These are phyloP conservation scores for Candolleomyces eurysporus DNA, from an alignment of 768 basidiomycete species.

Conservation along the genomic window DNA sequence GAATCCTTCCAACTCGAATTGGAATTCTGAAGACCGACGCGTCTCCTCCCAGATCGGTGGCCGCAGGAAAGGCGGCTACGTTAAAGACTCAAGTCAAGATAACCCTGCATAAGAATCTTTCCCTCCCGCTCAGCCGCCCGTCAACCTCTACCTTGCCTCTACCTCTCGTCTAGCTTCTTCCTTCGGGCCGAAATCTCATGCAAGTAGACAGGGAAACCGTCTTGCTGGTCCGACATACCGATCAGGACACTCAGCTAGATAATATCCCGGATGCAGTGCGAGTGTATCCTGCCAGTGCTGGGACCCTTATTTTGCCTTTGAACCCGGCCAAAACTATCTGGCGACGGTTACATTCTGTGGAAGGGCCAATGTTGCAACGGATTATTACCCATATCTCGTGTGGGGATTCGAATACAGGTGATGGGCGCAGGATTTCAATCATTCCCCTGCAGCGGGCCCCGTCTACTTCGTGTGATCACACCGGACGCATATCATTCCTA, in stretches of 20 bases:
- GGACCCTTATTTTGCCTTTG: slow-evolving; percentile 75
- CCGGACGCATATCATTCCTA: slow-evolving; percentile 64
- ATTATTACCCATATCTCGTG: slow-evolving; percentile 32
- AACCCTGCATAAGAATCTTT: slow-evolving; percentile 83
- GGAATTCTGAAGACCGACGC: neutral
- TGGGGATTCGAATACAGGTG: slow-evolving; percentile 30
- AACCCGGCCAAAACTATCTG: slow-evolving; percentile 81
- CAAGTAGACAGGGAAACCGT: slow-evolving; percentile 62
- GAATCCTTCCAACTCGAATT: neutral
- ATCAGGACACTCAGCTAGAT: slow-evolving; percentile 54
- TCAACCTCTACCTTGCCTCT: slow-evolving; percentile 55
- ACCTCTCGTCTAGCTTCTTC: slow-evolving; percentile 66
- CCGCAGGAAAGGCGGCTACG: slow-evolving; percentile 61
- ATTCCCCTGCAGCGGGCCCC: slow-evolving; percentile 51
- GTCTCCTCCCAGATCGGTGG: slow-evolving; percentile 47
- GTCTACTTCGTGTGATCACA: slow-evolving; percentile 74
- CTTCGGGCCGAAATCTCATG: slow-evolving; percentile 57
- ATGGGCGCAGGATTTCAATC: slow-evolving; percentile 45
- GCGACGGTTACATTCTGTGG: slow-evolving; percentile 84
- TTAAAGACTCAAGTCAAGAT: slow-evolving; percentile 62
- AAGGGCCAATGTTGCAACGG: slow-evolving; percentile 55
- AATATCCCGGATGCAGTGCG: slow-evolving; percentile 65
- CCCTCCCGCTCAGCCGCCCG: slow-evolving; percentile 69
- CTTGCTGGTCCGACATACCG: slow-evolving; percentile 58
- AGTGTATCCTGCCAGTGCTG: slow-evolving; percentile 75